These are phyloP conservation scores for Parafenestella ontariensis DNA, from an alignment of 2,329 filamentous ascomycete species.

Conservation along the genomic window DNA sequence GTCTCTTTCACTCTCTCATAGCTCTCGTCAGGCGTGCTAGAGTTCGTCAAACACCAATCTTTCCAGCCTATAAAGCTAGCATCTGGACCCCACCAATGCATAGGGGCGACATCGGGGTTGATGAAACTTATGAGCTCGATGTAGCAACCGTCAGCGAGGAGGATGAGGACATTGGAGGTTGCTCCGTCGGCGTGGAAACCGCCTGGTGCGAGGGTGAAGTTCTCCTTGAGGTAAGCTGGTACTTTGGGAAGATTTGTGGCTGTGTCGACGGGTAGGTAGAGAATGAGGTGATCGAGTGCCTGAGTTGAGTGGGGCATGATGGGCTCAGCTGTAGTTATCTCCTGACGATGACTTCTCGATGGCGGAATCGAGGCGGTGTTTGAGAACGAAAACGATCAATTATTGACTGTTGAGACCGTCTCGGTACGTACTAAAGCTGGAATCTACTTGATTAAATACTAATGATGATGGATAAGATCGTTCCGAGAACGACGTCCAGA, in stretches of 20 bases:
- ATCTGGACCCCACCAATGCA: slow-evolving; percentile 67
- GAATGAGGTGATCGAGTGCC: slow-evolving; percentile 68
- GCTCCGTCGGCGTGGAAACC: slow-evolving; percentile 66
- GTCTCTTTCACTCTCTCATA: slow-evolving; percentile 31
- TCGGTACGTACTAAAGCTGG: no score
- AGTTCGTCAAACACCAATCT: slow-evolving; percentile 60
- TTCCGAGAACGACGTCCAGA: not conserved
- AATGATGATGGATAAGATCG: not conserved
- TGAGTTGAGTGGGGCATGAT: slow-evolving; percentile 10
- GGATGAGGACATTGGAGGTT: slow-evolving; percentile 68
- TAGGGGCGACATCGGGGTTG: slow-evolving; percentile 51
- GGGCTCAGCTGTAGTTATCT: not conserved
- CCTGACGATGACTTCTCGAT: no score
- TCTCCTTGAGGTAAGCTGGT: slow-evolving; percentile 58
- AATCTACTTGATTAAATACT: not conserved
- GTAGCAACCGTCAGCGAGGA: slow-evolving; percentile 70
- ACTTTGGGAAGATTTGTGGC: slow-evolving; percentile 48
- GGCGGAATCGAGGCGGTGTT: no score
- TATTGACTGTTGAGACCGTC: no score
- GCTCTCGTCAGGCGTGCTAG: slow-evolving; percentile 14
- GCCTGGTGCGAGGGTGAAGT: slow-evolving; percentile 66
- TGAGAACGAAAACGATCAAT: no score
- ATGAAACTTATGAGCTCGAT: slow-evolving; percentile 71
- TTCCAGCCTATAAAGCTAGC: slow-evolving; percentile 63
- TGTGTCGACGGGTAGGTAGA: slow-evolving; percentile 66